phyloP scores from a whole-genome alignment of 192 early-diverging fungal species.

The Dimargaris xerosporica region DNA sequence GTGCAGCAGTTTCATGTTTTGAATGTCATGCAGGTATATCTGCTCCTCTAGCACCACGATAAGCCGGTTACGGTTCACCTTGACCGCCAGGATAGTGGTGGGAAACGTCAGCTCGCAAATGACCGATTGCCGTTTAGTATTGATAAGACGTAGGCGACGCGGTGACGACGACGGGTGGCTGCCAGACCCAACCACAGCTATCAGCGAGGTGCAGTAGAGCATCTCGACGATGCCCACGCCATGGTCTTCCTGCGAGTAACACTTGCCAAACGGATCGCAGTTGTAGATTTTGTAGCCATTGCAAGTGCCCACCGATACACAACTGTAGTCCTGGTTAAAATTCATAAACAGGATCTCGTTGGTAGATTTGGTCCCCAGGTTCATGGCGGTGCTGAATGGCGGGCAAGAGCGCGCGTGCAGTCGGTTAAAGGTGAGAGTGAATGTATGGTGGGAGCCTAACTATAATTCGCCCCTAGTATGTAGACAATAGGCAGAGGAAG shows the following conservation, averaged over 20 bases:
- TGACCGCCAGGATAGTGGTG: conserved; percentile 83
- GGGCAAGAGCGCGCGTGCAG: too few species aligned
- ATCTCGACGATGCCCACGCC: conserved; percentile 93
- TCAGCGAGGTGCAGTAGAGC: conserved; percentile 92
- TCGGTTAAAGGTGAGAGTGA: too few species aligned
- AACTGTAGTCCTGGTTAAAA: conserved; percentile 71
- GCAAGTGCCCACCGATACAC: conserved; percentile 14
- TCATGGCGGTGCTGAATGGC: too few species aligned
- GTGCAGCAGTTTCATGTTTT: conserved; percentile 95
- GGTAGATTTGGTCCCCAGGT: conserved; percentile 37
- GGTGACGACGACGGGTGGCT: conserved; percentile 79
- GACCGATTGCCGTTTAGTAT: conserved; percentile 95
- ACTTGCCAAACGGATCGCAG: conserved; percentile 92
- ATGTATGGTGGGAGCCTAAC: too few species aligned
- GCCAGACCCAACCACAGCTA: conserved; percentile 88
- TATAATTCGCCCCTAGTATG: too few species aligned
- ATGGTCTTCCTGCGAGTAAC: conserved; percentile 76
- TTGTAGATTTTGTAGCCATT: conserved; percentile 91
- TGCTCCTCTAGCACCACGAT: conserved; percentile 91
- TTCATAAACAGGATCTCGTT: conserved; percentile 65
- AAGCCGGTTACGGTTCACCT: conserved; percentile 85
- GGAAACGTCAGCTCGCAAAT: conserved; percentile 96
- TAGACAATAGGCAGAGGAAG: too few species aligned
- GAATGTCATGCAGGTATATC: conserved; percentile 93
- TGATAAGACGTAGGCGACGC: conserved; percentile 81